A percentile compares a stretch with the other conserved stretches of the same genome.
These are phyloP conservation scores for Syncephalastrum sp. DNA, from an alignment of 371 early-diverging fungal genomes.

Conservation along the genomic window DNA sequence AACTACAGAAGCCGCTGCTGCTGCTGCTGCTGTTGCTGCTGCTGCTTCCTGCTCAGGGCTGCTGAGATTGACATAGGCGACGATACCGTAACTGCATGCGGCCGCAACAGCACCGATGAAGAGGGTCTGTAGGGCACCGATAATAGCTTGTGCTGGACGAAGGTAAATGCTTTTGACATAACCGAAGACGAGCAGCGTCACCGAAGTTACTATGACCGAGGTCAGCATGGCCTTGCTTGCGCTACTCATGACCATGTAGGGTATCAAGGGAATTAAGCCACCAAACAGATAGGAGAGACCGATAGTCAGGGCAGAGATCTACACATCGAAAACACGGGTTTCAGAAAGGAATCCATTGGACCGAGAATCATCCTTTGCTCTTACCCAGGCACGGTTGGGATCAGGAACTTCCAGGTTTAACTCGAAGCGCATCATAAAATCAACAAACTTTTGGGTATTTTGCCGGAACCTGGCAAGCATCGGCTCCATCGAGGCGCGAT, in stretches of 20 bases:
- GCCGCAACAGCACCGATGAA: slow-evolving; percentile 67
- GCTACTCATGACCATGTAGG: slow-evolving; percentile 54
- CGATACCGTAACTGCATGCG: slow-evolving; percentile 50
- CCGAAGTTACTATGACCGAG: slow-evolving; percentile 55
- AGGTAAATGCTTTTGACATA: slow-evolving; percentile 61
- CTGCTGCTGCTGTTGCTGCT: too few relatives aligned
- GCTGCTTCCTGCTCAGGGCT: slow-evolving; percentile 2
- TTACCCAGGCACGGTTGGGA: slow-evolving; percentile 61
- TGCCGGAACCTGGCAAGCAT: slow-evolving; percentile 52
- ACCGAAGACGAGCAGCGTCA: slow-evolving; percentile 69
- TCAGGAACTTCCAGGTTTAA: slow-evolving; percentile 67
- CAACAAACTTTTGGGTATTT: slow-evolving; percentile 60
- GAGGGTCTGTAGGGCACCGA: slow-evolving; percentile 58
- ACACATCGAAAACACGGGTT: neutral
- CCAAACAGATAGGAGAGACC: slow-evolving; percentile 70
- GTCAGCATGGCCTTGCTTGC: slow-evolving; percentile 46
- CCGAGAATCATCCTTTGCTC: slow-evolving; percentile 3
- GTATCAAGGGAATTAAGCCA: slow-evolving; percentile 70
- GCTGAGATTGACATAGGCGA: slow-evolving; percentile 25
- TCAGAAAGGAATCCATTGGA: too few relatives aligned
- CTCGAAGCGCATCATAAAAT: slow-evolving; percentile 80
- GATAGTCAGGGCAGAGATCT: slow-evolving; percentile 66
- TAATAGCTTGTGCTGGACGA: slow-evolving; percentile 45
- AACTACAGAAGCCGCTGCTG: too few relatives aligned
- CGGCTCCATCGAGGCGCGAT: slow-evolving; percentile 54